Evolutionary conservation across 2,329 filamentous ascomycete species (phyloP), one percentile per base, ranked within the genome.

Genomic region (Apiospora saccharicola): DNA sequence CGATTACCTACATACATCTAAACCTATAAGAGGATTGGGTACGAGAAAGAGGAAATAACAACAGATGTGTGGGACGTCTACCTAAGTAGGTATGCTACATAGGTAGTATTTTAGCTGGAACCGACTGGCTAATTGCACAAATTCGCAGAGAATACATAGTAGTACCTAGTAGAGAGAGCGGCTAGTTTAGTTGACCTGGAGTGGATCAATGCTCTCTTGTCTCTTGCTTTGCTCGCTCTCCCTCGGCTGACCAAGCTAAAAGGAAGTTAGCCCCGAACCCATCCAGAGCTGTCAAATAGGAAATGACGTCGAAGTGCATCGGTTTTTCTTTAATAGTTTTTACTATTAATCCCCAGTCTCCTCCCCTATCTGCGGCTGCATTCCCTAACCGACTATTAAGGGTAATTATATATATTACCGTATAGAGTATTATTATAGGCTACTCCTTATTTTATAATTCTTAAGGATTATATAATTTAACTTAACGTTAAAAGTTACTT

Each of bases 231-330:
- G 47, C 7, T 51, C 37, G 37, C 37, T 13, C n/a, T 51, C 46
- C 51, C 57, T 64, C 34, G 57, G 57, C 34, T 24, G 57, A 64
- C 57, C 34, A 64, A n/a, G 6, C 57, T 34, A 12, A 64, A 64
- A 41, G 19, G 7, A 34, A 3, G 53, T 22, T 61, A 61, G 53
- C 51, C 51, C 49, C 2, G 51, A 26, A 26, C 12, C 51, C 51
- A 13, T 22, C 34, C 14, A 34, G 16, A 22, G 34, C 57, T 64
- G 57, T 41, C 34, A 64, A 64, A 41, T 64, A 34, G 22, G 41
- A 41, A 64, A 41, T 64, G 57, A 64, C 57, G 57, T 64, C 57
- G 34, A 64, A 64, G 19, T 64, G 57, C 57, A 34, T 14, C 57
- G 22, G 14, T 6, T 37, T 22, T 4, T n/a, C n/a, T 12, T 24